A percentile compares a stretch with the other conserved stretches of the same genome.
phyloP scores from a whole-genome alignment of 2,329 filamentous ascomycete genomes.

The Trichoderma sp. region DNA sequence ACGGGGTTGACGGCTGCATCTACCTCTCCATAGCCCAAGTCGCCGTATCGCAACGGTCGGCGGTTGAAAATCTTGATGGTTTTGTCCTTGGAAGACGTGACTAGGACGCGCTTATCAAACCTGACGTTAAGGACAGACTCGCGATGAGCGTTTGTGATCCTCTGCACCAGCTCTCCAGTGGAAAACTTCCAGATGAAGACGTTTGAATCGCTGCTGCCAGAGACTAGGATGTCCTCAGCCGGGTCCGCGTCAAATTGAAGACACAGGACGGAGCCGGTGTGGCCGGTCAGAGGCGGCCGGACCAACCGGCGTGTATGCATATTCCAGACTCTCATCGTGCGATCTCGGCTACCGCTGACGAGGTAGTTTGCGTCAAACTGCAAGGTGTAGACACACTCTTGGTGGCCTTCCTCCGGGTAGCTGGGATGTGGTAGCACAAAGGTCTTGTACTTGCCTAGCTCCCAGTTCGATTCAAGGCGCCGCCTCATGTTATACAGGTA shows the following conservation, averaged over 20 bases:
- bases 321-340: constrained; percentile 87
- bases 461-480: constrained; percentile 88
- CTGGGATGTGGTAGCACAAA: constrained; percentile 89
- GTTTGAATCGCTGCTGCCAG: constrained; percentile 88
- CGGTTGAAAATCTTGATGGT: constrained; percentile 97
- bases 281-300: constrained; percentile 71
- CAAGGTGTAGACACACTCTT: constrained; percentile 92
- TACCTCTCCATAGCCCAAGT: constrained; percentile 53
- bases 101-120: constrained; percentile 87
- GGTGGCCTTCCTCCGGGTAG: constrained; percentile 78
- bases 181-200: constrained; percentile 94
- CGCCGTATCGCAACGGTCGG: constrained; percentile 61
- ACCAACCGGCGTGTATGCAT: constrained; percentile 78
- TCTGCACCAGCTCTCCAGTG: constrained; percentile 79
- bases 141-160: constrained; percentile 72
- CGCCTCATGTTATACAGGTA: constrained; percentile 88
- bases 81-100: constrained; percentile 97
- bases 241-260: constrained; percentile 91
- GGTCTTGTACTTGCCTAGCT: constrained; percentile 75
- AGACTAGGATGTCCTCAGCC: constrained; percentile 89
- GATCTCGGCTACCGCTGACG: constrained; percentile 91
- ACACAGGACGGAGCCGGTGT: constrained; percentile 86
- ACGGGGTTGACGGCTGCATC: constrained; percentile 52
- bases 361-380: constrained; percentile 85
- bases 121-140: constrained; percentile 93